Conservation (phyloP, 78 protist species). For the Isochrysis galbana region DNA sequence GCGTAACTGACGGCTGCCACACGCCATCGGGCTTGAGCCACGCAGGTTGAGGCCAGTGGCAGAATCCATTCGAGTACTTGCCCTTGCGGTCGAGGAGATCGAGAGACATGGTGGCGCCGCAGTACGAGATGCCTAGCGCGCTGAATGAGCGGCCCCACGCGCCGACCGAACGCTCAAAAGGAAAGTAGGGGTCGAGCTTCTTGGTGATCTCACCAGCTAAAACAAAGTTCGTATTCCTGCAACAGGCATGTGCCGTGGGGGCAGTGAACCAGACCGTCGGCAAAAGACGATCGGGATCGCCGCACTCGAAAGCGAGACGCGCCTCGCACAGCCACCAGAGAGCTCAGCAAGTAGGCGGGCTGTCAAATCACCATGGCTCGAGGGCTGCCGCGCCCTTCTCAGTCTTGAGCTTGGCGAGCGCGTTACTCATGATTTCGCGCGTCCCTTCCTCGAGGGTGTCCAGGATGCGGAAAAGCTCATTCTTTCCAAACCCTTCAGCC, state of each 20-base stretch:
- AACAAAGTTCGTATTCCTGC: too few species aligned
- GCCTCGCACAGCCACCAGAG: too few species aligned
- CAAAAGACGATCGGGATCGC: background rate
- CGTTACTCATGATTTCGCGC: background rate
- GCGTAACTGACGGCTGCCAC: conserved; percentile 16
- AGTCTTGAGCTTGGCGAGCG: background rate
- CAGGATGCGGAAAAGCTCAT: conserved; percentile 45
- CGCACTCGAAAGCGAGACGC: too few species aligned
- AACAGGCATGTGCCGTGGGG: too few species aligned
- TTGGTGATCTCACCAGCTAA: conserved; percentile 29
- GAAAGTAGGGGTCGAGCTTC: conserved; percentile 63
- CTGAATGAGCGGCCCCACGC: conserved; percentile 56
- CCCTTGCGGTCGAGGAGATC: conserved; percentile 58
- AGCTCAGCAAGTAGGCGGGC: too few species aligned
- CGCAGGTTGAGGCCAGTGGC: conserved; percentile 56
- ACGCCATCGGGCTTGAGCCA: conserved; percentile 26
- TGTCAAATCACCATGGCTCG: too few species aligned
- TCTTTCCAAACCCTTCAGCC: conserved; percentile 36
- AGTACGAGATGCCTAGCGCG: conserved; percentile 40
- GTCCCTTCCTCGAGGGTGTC: conserved; percentile 13
- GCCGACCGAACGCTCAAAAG: conserved; percentile 34
- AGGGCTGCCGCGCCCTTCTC: conserved; percentile 43
- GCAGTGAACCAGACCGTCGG: too few species aligned
- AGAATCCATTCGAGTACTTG: conserved; percentile 66
- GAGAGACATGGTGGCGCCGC: conserved; percentile 31